These are phyloP conservation scores for Blastocystis sp. DNA, from an alignment of 352 stramenopile genomes.

Conservation along the genomic window DNA sequence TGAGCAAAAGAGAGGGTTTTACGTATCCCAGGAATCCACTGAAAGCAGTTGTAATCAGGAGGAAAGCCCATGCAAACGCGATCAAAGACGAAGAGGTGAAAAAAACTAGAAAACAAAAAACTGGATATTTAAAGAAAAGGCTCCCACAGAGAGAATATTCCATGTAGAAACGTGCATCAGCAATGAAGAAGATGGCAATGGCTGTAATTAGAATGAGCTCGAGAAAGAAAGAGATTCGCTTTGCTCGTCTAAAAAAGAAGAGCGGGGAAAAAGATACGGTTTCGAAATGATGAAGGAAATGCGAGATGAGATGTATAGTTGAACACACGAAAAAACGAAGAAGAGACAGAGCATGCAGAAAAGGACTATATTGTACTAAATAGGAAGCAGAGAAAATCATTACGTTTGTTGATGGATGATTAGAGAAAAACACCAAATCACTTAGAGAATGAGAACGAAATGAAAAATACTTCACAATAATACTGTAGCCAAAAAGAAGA, in stretches of 20 bases:
- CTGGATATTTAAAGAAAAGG: slow-evolving; percentile 45
- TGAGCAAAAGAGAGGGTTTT: neutral
- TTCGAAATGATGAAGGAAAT: slow-evolving; percentile 40
- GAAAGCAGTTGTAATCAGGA: neutral
- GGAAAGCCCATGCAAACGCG: neutral
- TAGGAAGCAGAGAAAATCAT: neutral
- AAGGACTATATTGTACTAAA: neutral
- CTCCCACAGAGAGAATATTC: neutral
- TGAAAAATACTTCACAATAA: neutral
- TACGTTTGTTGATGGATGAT: neutral
- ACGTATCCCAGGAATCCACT: neutral
- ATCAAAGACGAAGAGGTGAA: neutral
- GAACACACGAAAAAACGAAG: neutral
- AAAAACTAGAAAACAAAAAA: neutral
- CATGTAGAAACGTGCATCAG: slow-evolving; percentile 17
- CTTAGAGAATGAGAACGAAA: neutral
- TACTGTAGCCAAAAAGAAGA: neutral
- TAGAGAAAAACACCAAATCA: neutral
- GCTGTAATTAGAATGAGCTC: neutral
- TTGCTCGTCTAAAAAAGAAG: neutral
- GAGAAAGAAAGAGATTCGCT: neutral
- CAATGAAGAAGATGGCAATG: neutral
- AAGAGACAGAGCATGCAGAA: neutral
- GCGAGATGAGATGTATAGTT: neutral
- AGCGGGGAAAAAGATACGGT: neutral